phyloP scores from a whole-genome alignment of 208 protist genomes.

The Strigomonas galati region DNA sequence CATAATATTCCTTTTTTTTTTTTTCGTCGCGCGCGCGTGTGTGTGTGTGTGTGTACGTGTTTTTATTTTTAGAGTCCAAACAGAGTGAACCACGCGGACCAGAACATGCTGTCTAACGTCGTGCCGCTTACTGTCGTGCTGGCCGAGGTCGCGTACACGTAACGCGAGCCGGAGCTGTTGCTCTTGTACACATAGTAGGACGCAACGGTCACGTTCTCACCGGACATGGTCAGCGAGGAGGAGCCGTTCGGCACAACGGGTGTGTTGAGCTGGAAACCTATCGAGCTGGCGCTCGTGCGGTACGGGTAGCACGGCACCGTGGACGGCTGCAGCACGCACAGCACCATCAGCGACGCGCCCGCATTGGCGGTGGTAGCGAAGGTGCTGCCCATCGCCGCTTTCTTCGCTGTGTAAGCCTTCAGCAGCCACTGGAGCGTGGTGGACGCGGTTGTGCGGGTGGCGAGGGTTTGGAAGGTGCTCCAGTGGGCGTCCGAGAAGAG shows the following conservation, averaged over 20 bases:
- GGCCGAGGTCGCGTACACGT: slow-evolving; percentile 3
- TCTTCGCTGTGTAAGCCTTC: slow-evolving; percentile 25
- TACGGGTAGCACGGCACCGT: not conserved
- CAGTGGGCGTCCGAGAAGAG: slow-evolving; percentile 19
- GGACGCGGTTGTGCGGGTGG: not conserved
- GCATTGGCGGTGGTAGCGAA: not conserved
- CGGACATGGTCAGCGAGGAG: slow-evolving; percentile 6
- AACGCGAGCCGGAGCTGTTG: not conserved
- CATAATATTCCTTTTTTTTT: not conserved
- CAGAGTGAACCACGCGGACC: slow-evolving; percentile 21
- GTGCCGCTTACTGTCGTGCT: not conserved
- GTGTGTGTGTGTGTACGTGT: no score
- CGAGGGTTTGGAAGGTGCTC: slow-evolving; percentile 18
- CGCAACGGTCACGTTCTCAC: not conserved
- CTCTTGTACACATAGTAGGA: slow-evolving; percentile 4
- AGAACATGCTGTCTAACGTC: slow-evolving; percentile 17
- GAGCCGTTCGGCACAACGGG: slow-evolving; percentile 6
- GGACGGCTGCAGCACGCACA: not conserved
- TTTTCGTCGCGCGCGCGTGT: no score
- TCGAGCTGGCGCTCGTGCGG: not conserved
- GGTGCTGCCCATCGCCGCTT: slow-evolving; percentile 18
- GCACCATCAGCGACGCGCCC: slow-evolving; percentile 20
- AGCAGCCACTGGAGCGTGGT: slow-evolving; percentile 21
- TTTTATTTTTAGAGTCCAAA: not conserved
- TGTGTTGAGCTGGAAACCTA: not conserved